A percentile compares a stretch with the other conserved stretches of the same genome.
Conservation (phyloP, 306 rosid genomes). For the Cyclanthera cordifolia region DNA sequence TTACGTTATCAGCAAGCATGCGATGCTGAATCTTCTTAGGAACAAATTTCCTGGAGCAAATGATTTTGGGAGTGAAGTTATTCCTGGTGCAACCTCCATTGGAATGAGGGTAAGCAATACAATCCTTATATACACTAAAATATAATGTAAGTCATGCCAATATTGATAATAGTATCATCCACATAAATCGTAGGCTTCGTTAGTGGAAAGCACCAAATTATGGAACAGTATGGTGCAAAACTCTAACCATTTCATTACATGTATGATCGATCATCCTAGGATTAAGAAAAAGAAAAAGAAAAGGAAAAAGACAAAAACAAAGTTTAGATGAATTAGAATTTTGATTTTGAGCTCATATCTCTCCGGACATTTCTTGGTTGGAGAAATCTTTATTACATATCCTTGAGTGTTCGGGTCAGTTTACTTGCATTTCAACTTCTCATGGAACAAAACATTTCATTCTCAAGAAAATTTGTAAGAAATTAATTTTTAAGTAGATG, state of each 20-base stretch:
- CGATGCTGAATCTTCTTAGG: conserved; percentile 68
- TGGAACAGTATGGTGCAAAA: neutral
- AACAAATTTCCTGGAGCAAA: conserved; percentile 84
- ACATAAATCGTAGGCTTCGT: neutral
- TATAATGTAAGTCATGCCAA: too few species aligned
- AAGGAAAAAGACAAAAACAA: neutral
- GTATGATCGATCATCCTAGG: neutral
- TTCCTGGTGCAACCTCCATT: conserved; percentile 92
- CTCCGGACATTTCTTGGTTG: neutral
- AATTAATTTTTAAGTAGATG: too few species aligned
- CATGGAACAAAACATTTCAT: too few species aligned
- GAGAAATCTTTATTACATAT: too few species aligned
- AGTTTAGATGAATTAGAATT: neutral
- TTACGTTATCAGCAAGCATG: conserved; percentile 89
- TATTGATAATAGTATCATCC: too few species aligned
- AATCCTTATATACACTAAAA: too few species aligned
- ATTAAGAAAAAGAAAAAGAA: neutral
- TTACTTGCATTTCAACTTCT: too few species aligned
- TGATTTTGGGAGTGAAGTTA: conserved; percentile 98
- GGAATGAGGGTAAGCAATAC: conserved; percentile 64
- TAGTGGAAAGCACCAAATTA: neutral
- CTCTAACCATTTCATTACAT: neutral
- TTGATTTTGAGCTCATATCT: neutral
- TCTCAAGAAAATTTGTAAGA: too few species aligned
- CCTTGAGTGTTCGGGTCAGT: too few species aligned